Conservation (phyloP, 208 protist species). For the Vickermania spadyakhi region DNA sequence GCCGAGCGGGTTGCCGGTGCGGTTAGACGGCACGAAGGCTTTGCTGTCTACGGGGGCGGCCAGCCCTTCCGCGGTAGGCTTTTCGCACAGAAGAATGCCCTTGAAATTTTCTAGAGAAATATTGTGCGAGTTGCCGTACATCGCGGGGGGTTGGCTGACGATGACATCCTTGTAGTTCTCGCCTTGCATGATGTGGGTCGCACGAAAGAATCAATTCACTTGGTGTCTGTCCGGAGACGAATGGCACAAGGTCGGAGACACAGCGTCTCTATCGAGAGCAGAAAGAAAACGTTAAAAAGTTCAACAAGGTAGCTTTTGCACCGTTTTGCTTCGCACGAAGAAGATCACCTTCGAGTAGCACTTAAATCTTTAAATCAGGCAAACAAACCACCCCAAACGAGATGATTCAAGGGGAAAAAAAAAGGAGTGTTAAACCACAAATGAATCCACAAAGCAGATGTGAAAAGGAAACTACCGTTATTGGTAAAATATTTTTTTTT, state of each 20-base stretch:
- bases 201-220: too few relatives aligned
- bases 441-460: too few relatives aligned
- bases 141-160: conserved; percentile 72
- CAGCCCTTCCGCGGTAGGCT: conserved; percentile 31
- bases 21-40: conserved; percentile 56
- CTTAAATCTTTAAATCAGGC: background rate
- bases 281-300: too few relatives aligned
- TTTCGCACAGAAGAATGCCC: conserved; percentile 82
- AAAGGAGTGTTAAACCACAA: background rate
- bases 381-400: background rate
- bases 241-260: too few relatives aligned
- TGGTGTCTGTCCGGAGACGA: too few relatives aligned
- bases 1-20: conserved; percentile 40
- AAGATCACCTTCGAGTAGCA: background rate
- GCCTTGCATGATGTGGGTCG: conserved; percentile 33
- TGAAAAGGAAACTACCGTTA: too few relatives aligned
- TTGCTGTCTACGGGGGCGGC: conserved; percentile 4
- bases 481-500: too few relatives aligned
- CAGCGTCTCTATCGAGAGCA: too few relatives aligned
- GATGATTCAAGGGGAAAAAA: background rate
- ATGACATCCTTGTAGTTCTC: conserved; percentile 88
- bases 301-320: too few relatives aligned
- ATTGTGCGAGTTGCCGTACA: conserved; percentile 35
- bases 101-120: conserved; percentile 88
- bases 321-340: background rate